A percentile compares a stretch with the other conserved stretches of the same genome.
phyloP scores from a whole-genome alignment of 2,329 filamentous ascomycete genomes.

The Hortaea werneckii region DNA sequence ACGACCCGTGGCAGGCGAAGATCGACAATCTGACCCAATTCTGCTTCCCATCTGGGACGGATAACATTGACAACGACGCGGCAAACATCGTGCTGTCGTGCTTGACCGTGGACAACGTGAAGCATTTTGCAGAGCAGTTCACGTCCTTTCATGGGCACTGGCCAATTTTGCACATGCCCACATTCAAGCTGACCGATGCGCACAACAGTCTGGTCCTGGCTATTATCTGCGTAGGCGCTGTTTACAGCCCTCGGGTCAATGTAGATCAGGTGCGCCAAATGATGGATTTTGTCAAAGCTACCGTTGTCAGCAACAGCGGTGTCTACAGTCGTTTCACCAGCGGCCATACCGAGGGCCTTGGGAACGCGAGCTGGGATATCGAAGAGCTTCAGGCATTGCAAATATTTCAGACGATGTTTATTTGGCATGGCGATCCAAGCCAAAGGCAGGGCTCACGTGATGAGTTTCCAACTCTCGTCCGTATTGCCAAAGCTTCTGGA shows the following conservation, averaged over 20 bases:
- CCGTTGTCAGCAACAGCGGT: slow-evolving; percentile 47
- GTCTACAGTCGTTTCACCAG: slow-evolving; percentile 38
- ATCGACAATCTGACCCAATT: slow-evolving; percentile 36
- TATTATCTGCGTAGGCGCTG: slow-evolving; percentile 65
- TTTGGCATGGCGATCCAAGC: slow-evolving; percentile 59
- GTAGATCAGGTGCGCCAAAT: slow-evolving; percentile 55
- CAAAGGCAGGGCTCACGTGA: slow-evolving; percentile 55
- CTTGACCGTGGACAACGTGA: slow-evolving; percentile 58
- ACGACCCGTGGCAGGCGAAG: slow-evolving; percentile 37
- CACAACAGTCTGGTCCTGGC: slow-evolving; percentile 57
- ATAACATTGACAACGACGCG: slow-evolving; percentile 44
- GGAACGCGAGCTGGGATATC: slow-evolving; percentile 33
- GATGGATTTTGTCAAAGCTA: slow-evolving; percentile 53
- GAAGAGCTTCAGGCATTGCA: slow-evolving; percentile 60
- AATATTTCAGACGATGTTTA: slow-evolving; percentile 51
- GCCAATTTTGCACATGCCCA: slow-evolving; percentile 60
- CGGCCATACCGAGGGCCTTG: slow-evolving; percentile 30
- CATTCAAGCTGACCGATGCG: slow-evolving; percentile 56
- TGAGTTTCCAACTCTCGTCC: slow-evolving; percentile 48
- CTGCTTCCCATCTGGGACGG: slow-evolving; percentile 47
- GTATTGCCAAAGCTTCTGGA: slow-evolving; percentile 47
- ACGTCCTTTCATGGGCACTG: slow-evolving; percentile 65
- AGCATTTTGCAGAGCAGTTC: slow-evolving; percentile 61
- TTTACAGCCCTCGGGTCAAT: slow-evolving; percentile 57
- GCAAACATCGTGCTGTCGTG: slow-evolving; percentile 36